Evolutionary conservation across 306 rosid genomes (phyloP).

Genomic region (Comarum palustre): DNA sequence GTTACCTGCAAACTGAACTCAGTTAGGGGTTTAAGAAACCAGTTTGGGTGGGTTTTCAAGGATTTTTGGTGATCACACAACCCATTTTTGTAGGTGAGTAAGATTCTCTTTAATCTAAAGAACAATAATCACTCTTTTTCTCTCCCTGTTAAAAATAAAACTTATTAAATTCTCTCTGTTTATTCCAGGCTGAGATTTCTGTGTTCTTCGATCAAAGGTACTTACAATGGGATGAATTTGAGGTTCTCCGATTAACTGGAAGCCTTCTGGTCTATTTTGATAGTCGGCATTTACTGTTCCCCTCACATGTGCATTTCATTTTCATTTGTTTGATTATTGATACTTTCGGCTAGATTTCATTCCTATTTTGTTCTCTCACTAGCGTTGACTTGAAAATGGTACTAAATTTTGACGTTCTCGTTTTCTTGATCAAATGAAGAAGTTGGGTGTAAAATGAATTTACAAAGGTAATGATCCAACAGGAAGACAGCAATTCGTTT

Average conservation of each 20-base stretch:
- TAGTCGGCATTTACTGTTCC: not conserved
- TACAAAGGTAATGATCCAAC: not conserved
- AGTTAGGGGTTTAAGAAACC: slow-evolving; percentile 57
- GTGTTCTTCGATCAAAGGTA: not conserved
- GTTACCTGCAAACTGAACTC: slow-evolving; percentile 32
- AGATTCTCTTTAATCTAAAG: slow-evolving; percentile 9
- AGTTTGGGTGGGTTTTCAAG: slow-evolving; percentile 43
- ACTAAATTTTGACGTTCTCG: not conserved
- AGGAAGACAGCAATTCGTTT: not conserved
- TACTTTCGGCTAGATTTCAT: not conserved
- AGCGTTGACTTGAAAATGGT: not conserved
- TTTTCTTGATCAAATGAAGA: not conserved
- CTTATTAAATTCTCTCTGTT: not conserved
- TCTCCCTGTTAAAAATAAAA: not conserved
- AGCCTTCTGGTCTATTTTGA: slow-evolving; percentile 24
- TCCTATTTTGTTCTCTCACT: not conserved
- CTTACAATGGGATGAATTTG: slow-evolving; percentile 43
- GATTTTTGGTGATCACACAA: slow-evolving; percentile 50
- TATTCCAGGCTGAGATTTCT: not conserved
- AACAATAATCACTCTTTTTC: not conserved
- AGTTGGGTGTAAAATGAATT: not conserved
- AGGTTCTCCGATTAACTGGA: slow-evolving; percentile 20
- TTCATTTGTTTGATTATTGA: not conserved
- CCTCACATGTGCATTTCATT: not conserved
- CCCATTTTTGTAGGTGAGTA: slow-evolving; percentile 44